Evolutionary conservation across 129 eudicot species (phyloP).

Genomic region (Flaveria trinervia): DNA sequence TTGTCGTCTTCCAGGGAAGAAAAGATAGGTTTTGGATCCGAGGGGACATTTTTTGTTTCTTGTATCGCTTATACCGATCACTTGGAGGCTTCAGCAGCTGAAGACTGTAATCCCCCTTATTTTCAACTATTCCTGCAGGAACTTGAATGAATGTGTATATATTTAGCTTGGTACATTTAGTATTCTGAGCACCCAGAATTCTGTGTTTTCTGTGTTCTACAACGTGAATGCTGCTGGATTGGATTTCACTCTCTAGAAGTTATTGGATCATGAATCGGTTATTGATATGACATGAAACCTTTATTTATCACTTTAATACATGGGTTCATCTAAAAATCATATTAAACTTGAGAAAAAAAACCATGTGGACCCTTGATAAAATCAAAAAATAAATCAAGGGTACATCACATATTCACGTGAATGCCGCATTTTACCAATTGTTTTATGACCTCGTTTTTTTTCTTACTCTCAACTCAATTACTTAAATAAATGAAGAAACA

Average conservation of each 20-base stretch:
- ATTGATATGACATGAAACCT: background rate
- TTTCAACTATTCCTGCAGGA: conserved; percentile 15
- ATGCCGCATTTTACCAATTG: background rate
- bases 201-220: conserved; percentile 16
- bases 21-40: conserved; percentile 13
- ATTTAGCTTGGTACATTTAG: conserved; percentile 29
- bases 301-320: background rate
- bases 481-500: background rate
- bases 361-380: background rate
- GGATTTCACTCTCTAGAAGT: conserved; percentile 1
- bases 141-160: conserved; percentile 28
- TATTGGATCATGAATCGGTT: conserved; percentile 10
- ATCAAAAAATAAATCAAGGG: background rate
- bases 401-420: no score
- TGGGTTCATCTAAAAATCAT: background rate
- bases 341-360: no score
- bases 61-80: background rate
- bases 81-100: conserved; percentile 16
- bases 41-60: conserved; percentile 6
- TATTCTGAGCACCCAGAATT: background rate
- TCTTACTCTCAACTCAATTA: background rate
- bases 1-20: conserved; percentile 23
- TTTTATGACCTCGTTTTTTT: background rate
- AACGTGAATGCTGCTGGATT: conserved; percentile 3
- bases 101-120: conserved; percentile 25